Evolutionary conservation across 805 yeast genomes (phyloP).

Genomic region (Lachancea quebecensis): DNA sequence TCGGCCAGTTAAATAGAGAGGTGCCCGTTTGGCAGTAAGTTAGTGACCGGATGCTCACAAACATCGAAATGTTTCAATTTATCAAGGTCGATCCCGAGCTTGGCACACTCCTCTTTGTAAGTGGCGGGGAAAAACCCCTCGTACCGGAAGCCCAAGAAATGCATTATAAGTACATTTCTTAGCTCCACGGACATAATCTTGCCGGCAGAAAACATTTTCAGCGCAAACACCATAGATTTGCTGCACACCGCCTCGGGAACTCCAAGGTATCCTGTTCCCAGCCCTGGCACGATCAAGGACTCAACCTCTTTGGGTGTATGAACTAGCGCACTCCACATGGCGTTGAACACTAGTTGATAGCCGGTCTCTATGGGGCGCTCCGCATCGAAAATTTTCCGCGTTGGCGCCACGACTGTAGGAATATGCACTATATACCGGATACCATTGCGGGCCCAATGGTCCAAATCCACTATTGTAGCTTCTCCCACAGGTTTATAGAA

Average conservation of each 20-base stretch:
- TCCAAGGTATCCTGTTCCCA: conserved; percentile 31
- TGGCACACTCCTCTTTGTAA: conserved; percentile 19
- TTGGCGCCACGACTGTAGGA: conserved; percentile 30
- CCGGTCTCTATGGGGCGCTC: conserved; percentile 18
- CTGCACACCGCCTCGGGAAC: conserved; percentile 24
- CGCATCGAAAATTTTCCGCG: conserved; percentile 12
- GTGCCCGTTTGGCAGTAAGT: conserved; percentile 7
- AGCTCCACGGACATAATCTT: conserved; percentile 17
- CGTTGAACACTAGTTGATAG: conserved; percentile 25
- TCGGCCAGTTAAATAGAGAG: neutral
- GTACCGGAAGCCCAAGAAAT: conserved; percentile 20
- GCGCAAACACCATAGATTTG: conserved; percentile 27
- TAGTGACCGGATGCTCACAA: conserved; percentile 13
- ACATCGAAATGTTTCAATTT: conserved; percentile 15
- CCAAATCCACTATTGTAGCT: conserved; percentile 19
- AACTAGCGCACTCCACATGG: conserved; percentile 23
- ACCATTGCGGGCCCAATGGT: conserved; percentile 9
- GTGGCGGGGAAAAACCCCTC: conserved; percentile 15
- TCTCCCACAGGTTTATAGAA: conserved; percentile 25
- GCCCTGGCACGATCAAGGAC: conserved; percentile 26
- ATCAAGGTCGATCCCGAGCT: conserved; percentile 14
- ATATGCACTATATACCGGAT: conserved; percentile 25
- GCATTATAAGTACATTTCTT: conserved; percentile 24
- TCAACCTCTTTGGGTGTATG: conserved; percentile 18
- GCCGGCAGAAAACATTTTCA: conserved; percentile 17